These are phyloP conservation scores for Rhizopogon sp. DNA, from an alignment of 768 basidiomycete genomes.

Conservation along the genomic window DNA sequence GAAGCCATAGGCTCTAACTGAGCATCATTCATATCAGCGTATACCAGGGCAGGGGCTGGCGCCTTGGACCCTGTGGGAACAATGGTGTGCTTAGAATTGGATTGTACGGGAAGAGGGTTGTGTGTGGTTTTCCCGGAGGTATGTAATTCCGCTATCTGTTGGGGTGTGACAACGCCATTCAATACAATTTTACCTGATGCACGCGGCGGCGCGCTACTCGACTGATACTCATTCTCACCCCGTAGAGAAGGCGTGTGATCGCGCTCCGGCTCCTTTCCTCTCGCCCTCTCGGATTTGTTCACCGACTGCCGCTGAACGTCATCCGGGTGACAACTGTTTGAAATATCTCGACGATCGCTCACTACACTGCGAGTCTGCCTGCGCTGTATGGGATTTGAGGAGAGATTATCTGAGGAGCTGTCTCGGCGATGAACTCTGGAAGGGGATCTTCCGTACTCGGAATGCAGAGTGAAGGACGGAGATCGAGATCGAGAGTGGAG, in stretches of 20 bases:
- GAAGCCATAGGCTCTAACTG: constrained; percentile 12
- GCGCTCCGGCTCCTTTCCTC: neutral
- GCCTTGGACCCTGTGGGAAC: neutral
- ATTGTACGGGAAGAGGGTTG: neutral
- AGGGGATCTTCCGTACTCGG: constrained; percentile 5
- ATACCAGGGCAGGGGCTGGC: neutral
- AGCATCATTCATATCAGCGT: constrained; percentile 7
- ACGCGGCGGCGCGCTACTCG: neutral
- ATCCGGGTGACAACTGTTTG: neutral
- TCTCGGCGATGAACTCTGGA: neutral
- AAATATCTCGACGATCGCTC: neutral
- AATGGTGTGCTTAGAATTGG: neutral
- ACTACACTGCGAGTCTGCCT: constrained; percentile 3
- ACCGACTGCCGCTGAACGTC: neutral
- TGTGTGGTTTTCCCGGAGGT: neutral
- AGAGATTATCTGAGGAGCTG: constrained; percentile 4
- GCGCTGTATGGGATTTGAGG: neutral
- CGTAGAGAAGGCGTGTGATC: neutral
- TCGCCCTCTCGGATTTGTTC: neutral
- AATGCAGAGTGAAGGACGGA: neutral
- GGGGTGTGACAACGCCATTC: neutral
- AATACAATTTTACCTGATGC: no score
- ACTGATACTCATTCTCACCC: neutral
- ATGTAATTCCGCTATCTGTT: neutral
- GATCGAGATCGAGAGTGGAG: constrained; percentile 19